Evolutionary conservation across 768 basidiomycete species (phyloP), one percentile per base, ranked within the genome.

Genomic region (Termitomyces sp.): DNA sequence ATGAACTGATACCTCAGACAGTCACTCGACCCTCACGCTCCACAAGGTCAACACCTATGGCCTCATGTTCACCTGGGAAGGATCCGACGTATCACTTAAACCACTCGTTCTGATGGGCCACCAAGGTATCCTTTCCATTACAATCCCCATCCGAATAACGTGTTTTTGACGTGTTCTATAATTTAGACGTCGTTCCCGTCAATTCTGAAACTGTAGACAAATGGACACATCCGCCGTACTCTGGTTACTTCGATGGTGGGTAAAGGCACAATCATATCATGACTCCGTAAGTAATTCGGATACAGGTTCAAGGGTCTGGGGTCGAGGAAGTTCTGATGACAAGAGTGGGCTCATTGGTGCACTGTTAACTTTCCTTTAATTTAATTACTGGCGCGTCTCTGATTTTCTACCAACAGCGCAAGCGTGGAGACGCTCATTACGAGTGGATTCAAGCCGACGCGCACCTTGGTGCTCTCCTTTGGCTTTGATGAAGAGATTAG

Each of bases 401-500:
- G 34, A 61, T 34, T 31, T 20, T 16, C 13, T 7, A 31, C 3
- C 36, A 9, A 16, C 55, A 82, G 81, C 58, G 71, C 76, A 6
- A 76, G 88, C 15, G 71, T 91, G 39, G 89, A 93, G 69, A 79
- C 80, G 2, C 75, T 94, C 24, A 66, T 92, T 6, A 72, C 74
- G n/a, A 76, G 81, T 13, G 81, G 79, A 3, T 93, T 86, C 71
- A 68, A 79, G 55, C 92, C 93, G 16, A 76, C 76, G 3, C 78
- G 91, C 48, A 84, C 80, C 0, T 71, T 87, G 22, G 81, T 87
- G 1, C 75, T 87, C 59, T 76, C 85, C 4, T 88, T 82, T 61
- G 87, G 91, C 1, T 92, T 90, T 61, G 91, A 92, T 63, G 91
- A 92, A 68, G 90, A 91, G 73, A 75, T 81, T 57, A 76, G 78